Base-by-base conservation (phyloP, 805 yeast species). In the Clavispora vitiphila region DNA sequence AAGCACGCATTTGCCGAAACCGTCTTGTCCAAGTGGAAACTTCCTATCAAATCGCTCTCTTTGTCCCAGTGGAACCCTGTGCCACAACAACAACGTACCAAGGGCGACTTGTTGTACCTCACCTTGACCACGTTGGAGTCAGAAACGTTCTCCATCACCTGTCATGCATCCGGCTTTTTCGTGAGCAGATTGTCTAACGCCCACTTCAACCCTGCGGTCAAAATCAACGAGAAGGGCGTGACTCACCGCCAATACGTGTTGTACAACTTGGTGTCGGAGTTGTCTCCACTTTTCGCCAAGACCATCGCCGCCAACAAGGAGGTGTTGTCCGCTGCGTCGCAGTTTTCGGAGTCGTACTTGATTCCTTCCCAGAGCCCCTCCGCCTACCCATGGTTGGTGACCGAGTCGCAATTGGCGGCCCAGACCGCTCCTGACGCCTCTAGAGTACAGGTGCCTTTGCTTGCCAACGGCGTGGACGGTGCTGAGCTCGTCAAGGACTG, bases 51-150 rank as follows among this genome's bases (percentile, higher is more conserved):
- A 49, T 66, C 76, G 0, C 63, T 79, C 37, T 57, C 67, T 40
- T 60, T 88, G 38, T 86, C 96, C 11, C 77, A 78, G 40, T 91
- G 96, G 93, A 82, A 86, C 49, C 96, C 97, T 4, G 88, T 88
- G 11, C 83, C 91, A 23, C 69, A 82, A 14, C 65, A 70, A 39
- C 78, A 75, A 57, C 76, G 69, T 51, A 50, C 72, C 36, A 76
- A 74, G 57, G 98, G 98, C 20, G 96, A 90, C 56, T 69, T 90
- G 53, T 69, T 84, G 43, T 91, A 91, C 62, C 69, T 93, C 55
- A 77, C 77, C 42, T 71, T 80, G 32, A 82, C 79, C 54, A 86
- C 96, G 36, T 68, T 86, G 49, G 98, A 93, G 64, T 83, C 83
- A 53, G 95, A 86, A 57, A 76, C 76, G 22, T 77, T 74, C 61